phyloP scores from a whole-genome alignment of 2,329 filamentous ascomycete genomes.

The Raffaelea ambrosiae region DNA sequence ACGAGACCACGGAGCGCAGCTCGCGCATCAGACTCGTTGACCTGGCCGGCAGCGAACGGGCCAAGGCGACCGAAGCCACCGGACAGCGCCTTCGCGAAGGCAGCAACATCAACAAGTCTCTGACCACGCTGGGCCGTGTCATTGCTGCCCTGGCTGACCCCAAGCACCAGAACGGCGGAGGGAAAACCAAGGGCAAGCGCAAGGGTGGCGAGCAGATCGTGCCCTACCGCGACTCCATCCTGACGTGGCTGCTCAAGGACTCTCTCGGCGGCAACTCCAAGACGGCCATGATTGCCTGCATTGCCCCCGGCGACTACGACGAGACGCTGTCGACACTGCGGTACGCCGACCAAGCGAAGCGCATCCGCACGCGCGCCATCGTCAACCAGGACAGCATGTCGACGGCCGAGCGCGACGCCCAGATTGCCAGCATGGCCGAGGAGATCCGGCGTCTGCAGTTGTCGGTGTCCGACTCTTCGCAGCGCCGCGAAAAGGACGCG shows the following conservation, averaged over 20 bases:
- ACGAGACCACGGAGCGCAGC: constrained; percentile 91
- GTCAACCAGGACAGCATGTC: constrained; percentile 95
- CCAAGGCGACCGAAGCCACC: constrained; percentile 91
- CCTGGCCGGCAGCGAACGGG: constrained; percentile 87
- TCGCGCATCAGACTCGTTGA: constrained; percentile 93
- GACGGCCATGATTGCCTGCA: constrained; percentile 98
- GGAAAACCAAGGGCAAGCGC: constrained; percentile 43
- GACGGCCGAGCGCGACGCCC: constrained; percentile 84
- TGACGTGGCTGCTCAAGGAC: constrained; percentile 86
- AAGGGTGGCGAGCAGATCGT: constrained; percentile 59
- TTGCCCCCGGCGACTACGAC: constrained; percentile 90
- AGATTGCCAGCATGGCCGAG: constrained; percentile 90
- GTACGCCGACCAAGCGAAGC: constrained; percentile 96
- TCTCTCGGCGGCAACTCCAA: constrained; percentile 94
- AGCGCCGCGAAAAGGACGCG: constrained; percentile 65
- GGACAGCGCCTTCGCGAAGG: constrained; percentile 86
- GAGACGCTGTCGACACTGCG: constrained; percentile 93
- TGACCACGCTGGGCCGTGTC: constrained; percentile 89
- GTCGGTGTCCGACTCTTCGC: constrained; percentile 55
- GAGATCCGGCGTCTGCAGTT: constrained; percentile 84
- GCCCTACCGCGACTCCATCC: constrained; percentile 83
- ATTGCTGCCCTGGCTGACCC: constrained; percentile 80
- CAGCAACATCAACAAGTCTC: constrained; percentile 97
- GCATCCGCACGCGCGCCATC: constrained; percentile 85
- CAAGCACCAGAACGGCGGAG: constrained; percentile 65